Evolutionary conservation across 352 stramenopile genomes (phyloP).

Genomic region (Pythium periplocum): DNA sequence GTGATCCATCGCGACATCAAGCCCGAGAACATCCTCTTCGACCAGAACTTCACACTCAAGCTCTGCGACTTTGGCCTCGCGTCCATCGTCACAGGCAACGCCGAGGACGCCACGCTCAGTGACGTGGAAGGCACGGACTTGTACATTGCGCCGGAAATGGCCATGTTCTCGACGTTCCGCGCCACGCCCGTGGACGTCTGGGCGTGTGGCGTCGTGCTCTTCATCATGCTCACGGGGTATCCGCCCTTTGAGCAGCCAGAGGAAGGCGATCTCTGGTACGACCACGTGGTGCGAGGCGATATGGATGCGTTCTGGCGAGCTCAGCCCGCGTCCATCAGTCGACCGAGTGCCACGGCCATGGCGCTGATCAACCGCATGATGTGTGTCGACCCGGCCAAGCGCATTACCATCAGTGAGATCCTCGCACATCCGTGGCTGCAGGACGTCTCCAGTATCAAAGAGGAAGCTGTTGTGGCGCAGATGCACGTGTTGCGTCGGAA

Average conservation of each 20-base stretch:
- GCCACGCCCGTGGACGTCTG: conserved; percentile 80
- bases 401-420: conserved; percentile 37
- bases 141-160: conserved; percentile 89
- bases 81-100: conserved; percentile 32
- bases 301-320: conserved; percentile 46
- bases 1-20: conserved; percentile 88
- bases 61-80: conserved; percentile 93
- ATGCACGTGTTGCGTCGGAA: conserved; percentile 12
- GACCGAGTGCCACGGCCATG: conserved; percentile 37
- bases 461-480: conserved; percentile 18
- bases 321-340: conserved; percentile 29
- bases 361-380: conserved; percentile 70
- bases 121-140: conserved; percentile 76
- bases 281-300: conserved; percentile 34
- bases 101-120: conserved; percentile 21
- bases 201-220: conserved; percentile 85
- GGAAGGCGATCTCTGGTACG: conserved; percentile 66
- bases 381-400: conserved; percentile 37
- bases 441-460: conserved; percentile 29
- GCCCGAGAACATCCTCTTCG: conserved; percentile 89
- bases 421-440: conserved; percentile 54
- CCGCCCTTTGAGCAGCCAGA: conserved; percentile 75
- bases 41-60: conserved; percentile 78
- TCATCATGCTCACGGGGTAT: conserved; percentile 88
- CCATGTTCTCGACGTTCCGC: conserved; percentile 44